Evolutionary conservation across 306 rosid species (phyloP).

Genomic region (Cicer chorassanicum): DNA sequence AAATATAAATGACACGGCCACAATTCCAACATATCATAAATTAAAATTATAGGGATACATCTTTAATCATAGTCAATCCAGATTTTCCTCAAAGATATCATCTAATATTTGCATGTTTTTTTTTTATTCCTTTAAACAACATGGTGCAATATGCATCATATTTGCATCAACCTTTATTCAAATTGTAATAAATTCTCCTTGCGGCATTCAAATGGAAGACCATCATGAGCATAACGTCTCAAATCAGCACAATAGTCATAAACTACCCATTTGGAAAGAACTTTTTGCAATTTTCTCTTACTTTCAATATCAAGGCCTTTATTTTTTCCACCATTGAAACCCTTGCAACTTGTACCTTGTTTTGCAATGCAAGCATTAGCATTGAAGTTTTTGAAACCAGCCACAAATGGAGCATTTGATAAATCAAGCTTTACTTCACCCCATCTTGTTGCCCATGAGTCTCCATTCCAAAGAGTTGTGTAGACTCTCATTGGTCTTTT

Average conservation of each 20-base stretch:
- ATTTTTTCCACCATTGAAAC: not conserved
- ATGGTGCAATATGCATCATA: too few species aligned
- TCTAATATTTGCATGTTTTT: not conserved
- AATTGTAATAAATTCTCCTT: conserved; percentile 20
- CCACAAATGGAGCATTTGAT: conserved; percentile 54
- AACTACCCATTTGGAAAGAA: conserved; percentile 49
- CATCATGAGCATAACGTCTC: conserved; percentile 60
- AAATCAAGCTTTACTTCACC: conserved; percentile 53
- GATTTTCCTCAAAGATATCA: conserved; percentile 1
- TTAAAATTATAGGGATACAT: not conserved
- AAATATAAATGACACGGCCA: not conserved
- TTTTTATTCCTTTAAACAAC: too few species aligned
- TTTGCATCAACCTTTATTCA: not conserved
- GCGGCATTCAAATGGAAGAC: conserved; percentile 59
- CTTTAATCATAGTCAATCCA: not conserved
- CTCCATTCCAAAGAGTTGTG: conserved; percentile 61
- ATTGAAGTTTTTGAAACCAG: conserved; percentile 47
- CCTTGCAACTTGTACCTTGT: conserved; percentile 23
- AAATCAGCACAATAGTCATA: conserved; percentile 54
- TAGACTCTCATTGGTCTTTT: conserved; percentile 49
- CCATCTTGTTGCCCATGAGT: conserved; percentile 64
- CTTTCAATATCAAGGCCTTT: conserved; percentile 27
- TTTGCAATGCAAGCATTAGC: conserved; percentile 44
- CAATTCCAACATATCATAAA: not conserved
- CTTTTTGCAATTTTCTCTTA: conserved; percentile 26